Percentiles rank a stretch among this genome's conserved stretches.
These are phyloP conservation scores for Candida sanyaensis DNA, from an alignment of 1,139 yeast species.

Conservation along the genomic window DNA sequence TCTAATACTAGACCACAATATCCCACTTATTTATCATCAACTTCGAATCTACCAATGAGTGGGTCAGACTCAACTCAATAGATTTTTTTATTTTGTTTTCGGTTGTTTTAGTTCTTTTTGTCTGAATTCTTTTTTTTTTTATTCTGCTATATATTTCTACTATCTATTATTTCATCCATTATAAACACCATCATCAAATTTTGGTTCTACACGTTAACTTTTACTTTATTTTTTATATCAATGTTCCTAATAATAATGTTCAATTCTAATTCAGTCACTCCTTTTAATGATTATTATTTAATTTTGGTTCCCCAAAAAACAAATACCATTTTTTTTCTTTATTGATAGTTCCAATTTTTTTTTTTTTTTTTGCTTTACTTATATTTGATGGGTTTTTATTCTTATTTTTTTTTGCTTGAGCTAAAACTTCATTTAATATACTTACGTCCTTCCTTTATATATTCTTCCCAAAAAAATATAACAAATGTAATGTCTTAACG, in stretches of 20 bases:
- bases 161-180: neutral
- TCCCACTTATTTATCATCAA: slow-evolving; percentile 5
- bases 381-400: slow-evolving; percentile 7
- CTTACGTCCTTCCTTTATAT: slow-evolving; percentile 7
- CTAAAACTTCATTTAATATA: slow-evolving; percentile 8
- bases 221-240: neutral
- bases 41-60: slow-evolving; percentile 5
- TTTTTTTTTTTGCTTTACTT: neutral
- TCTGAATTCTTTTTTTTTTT: neutral
- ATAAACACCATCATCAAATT: neutral
- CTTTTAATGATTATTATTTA: slow-evolving; percentile 7
- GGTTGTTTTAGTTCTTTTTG: neutral
- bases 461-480: slow-evolving; percentile 4
- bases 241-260: slow-evolving; percentile 7
- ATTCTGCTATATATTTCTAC: neutral
- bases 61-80: slow-evolving; percentile 2
- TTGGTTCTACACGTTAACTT: too few species aligned
- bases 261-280: slow-evolving; percentile 5
- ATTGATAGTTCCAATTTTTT: slow-evolving; percentile 1
- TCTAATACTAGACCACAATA: slow-evolving; percentile 3
- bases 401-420: slow-evolving; percentile 4
- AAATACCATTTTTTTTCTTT: neutral
- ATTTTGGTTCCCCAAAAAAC: slow-evolving; percentile 1
- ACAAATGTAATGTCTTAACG: slow-evolving; percentile 8
- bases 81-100: neutral